Percentiles rank a stretch among this genome's conserved stretches.
Conservation (phyloP, 116 monocot genomes). For the Phalaenopsis hybrid region DNA sequence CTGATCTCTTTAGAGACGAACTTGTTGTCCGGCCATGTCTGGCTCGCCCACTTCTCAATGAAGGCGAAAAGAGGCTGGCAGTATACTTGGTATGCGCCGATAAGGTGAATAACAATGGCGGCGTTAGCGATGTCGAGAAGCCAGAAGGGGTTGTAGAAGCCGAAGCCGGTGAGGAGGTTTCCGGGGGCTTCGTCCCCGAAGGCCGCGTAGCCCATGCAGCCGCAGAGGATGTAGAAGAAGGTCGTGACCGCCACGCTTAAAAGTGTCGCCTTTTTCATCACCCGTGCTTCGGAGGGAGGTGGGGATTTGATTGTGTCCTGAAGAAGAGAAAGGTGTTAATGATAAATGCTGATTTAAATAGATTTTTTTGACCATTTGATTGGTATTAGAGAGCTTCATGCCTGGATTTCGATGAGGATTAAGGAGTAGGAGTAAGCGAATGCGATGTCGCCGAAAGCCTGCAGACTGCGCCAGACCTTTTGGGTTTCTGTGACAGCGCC, state of each 20-base stretch:
- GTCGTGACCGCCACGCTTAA: constrained; percentile 13
- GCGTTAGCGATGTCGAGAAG: constrained; percentile 81
- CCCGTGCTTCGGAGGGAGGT: constrained; percentile 14
- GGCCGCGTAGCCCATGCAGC: constrained; percentile 15
- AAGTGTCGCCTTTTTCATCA: constrained; percentile 15
- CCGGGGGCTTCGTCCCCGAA: constrained; percentile 36
- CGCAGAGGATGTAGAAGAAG: constrained; percentile 14
- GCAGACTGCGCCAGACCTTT: constrained; percentile 27
- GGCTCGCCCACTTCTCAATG: constrained; percentile 40
- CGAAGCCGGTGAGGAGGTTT: constrained; percentile 88
- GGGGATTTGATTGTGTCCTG: constrained; percentile 16
- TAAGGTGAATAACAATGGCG: constrained; percentile 75
- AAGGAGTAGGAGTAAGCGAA: constrained; percentile 33
- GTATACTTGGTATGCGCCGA: constrained; percentile 88
- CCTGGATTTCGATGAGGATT: constrained; percentile 32
- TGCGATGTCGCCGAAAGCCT: constrained; percentile 31
- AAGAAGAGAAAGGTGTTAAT: not conserved
- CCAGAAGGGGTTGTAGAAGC: constrained; percentile 84
- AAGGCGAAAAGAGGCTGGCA: constrained; percentile 88
- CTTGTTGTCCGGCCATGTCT: constrained; percentile 38
- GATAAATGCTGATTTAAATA: too few species aligned
- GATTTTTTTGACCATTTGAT: not conserved
- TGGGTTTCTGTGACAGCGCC: constrained; percentile 11
- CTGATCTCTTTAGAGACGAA: constrained; percentile 35
- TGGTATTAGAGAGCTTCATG: not conserved